Evolutionary conservation across 768 basidiomycete species (phyloP).

Genomic region (Goffeauzyma gilvescens): DNA sequence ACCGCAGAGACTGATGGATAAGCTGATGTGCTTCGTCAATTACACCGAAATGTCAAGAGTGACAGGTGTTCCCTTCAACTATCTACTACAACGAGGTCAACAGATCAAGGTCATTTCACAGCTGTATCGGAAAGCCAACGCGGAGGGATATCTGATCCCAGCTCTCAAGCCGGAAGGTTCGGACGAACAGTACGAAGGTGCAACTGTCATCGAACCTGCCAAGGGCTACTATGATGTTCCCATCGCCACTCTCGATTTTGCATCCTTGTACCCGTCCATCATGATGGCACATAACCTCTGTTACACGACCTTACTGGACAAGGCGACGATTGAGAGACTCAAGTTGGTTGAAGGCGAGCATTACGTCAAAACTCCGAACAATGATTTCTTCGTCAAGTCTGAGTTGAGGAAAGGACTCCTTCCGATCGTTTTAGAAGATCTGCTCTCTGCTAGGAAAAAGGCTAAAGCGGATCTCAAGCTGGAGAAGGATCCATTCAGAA

Average conservation of each 20-base stretch:
- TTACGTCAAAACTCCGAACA: slow-evolving; percentile 87
- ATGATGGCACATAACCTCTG: slow-evolving; percentile 99
- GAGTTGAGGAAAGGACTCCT: slow-evolving; percentile 66
- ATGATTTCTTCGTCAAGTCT: slow-evolving; percentile 67
- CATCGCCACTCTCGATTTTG: slow-evolving; percentile 96
- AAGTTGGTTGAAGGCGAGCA: slow-evolving; percentile 64
- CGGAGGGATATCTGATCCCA: slow-evolving; percentile 77
- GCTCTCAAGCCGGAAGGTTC: slow-evolving; percentile 70
- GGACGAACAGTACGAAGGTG: slow-evolving; percentile 96
- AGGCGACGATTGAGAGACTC: slow-evolving; percentile 54
- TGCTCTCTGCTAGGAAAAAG: slow-evolving; percentile 78
- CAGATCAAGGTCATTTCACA: slow-evolving; percentile 98
- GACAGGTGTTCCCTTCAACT: slow-evolving; percentile 98
- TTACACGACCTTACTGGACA: slow-evolving; percentile 87
- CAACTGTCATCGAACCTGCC: slow-evolving; percentile 91
- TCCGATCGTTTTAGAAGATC: slow-evolving; percentile 78
- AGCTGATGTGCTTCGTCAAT: slow-evolving; percentile 97
- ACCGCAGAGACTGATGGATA: slow-evolving; percentile 86
- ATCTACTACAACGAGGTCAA: slow-evolving; percentile 76
- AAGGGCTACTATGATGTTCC: slow-evolving; percentile 92
- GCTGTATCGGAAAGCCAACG: slow-evolving; percentile 76
- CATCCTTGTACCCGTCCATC: slow-evolving; percentile 93
- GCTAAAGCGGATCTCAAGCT: slow-evolving; percentile 92
- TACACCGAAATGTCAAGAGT: slow-evolving; percentile 99
- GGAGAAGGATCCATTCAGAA: slow-evolving; percentile 89